Conservation (phyloP, 2,329 filamentous ascomycete genomes). For the Geoglossum cookeanum region DNA sequence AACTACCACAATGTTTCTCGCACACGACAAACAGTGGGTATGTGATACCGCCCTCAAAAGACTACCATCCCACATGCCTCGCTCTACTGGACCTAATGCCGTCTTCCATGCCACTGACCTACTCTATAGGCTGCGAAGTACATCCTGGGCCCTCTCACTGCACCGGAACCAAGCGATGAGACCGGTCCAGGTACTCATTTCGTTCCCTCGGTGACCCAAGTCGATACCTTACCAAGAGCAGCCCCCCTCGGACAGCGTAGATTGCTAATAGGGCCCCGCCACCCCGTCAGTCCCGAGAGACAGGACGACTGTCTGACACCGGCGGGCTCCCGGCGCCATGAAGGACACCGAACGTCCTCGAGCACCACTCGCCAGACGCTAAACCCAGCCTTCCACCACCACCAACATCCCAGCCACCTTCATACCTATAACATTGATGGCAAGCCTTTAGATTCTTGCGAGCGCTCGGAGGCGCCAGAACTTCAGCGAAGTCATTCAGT, state of each 20-base stretch:
- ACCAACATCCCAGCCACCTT: constrained; percentile 11
- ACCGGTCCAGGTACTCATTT: constrained; percentile 44
- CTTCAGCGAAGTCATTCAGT: constrained; percentile 32
- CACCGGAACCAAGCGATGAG: constrained; percentile 46
- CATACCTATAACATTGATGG: not conserved
- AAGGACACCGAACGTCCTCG: not conserved
- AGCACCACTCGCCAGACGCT: constrained; percentile 13
- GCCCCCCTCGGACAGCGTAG: not conserved
- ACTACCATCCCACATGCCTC: not conserved
- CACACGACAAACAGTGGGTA: constrained; percentile 32
- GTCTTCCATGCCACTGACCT: not conserved
- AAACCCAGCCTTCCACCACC: constrained; percentile 19
- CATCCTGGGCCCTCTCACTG: constrained; percentile 49
- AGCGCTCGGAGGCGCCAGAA: constrained; percentile 3
- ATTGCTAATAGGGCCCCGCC: not conserved
- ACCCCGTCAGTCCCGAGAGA: not conserved
- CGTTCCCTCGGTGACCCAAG: constrained; percentile 23
- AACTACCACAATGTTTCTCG: constrained; percentile 14
- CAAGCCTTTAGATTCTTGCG: not conserved
- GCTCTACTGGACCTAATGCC: not conserved
- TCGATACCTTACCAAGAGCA: not conserved
- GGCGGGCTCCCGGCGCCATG: constrained; percentile 30
- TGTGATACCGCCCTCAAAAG: constrained; percentile 8
- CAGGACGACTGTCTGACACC: constrained; percentile 28
- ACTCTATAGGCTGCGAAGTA: constrained; percentile 39